A percentile compares a stretch with the other conserved stretches of the same genome.
Conservation (phyloP, 177 flowering plant genomes). For the Telopea speciosissima region DNA sequence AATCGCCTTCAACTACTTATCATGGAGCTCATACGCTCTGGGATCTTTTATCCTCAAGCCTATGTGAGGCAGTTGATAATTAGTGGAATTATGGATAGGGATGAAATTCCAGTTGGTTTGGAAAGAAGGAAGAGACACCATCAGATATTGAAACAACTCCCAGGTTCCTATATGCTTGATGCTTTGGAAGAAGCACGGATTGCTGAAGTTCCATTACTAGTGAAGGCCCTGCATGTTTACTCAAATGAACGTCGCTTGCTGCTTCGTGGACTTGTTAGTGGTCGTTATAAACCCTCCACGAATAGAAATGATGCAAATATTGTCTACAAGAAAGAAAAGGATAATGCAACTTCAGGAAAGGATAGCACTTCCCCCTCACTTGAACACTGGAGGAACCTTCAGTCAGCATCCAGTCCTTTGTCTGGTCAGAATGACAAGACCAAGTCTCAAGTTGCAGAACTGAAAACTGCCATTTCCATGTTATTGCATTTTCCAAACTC, state of each 20-base stretch:
- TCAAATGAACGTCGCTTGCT: constrained; percentile 80
- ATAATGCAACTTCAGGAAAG: constrained; percentile 20
- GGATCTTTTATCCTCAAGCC: constrained; percentile 80
- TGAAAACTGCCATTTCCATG: constrained; percentile 61
- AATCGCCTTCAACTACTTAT: constrained; percentile 69
- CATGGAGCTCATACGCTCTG: constrained; percentile 64
- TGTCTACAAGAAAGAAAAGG: constrained; percentile 27
- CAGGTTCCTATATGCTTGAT: constrained; percentile 52
- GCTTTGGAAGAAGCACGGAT: constrained; percentile 56
- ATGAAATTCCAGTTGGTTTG: constrained; percentile 33
- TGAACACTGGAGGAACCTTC: constrained; percentile 33
- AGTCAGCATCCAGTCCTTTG: constrained; percentile 18
- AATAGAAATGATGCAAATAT: constrained; percentile 11
- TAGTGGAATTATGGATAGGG: constrained; percentile 74
- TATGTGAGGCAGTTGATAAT: constrained; percentile 91
- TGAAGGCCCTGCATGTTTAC: constrained; percentile 54
- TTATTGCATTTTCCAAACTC: constrained; percentile 57
- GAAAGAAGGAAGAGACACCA: constrained; percentile 60
- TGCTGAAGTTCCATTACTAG: constrained; percentile 31
- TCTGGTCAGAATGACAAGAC: constrained; percentile 27
- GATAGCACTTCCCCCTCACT: constrained; percentile 26
- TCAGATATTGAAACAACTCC: constrained; percentile 73
- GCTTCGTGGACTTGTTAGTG: constrained; percentile 46
- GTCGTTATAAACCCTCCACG: constrained; percentile 9
- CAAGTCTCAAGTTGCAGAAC: constrained; percentile 41